Base-by-base conservation (phyloP, 2,329 filamentous ascomycete genomes). In the Pyrenophora tritici-repentis region DNA sequence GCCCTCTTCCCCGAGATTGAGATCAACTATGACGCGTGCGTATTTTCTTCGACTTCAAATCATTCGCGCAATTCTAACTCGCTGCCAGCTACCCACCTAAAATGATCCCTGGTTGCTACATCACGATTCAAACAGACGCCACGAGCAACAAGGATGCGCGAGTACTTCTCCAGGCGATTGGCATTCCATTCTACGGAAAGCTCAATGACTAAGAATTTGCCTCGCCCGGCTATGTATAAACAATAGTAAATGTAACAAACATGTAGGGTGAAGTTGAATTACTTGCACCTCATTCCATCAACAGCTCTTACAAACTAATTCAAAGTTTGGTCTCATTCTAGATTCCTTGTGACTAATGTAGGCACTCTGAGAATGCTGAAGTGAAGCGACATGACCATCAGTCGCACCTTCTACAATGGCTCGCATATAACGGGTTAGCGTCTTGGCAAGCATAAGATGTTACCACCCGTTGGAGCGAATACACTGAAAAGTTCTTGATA, bases 1-100 rank as follows among this genome's bases (percentile, higher is more conserved):
- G 85, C 88, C 42, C 79, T 90, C 59, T 99, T 97, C 77, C 94
- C 94, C 0, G 94, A 99, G 78, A 84, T 99, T 38, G 92, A 97
- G 75, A 85, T 91, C 65, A 97, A 96, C 78, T 96, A 94, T 70
- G 90, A 96, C 76, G 80, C 83, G 91, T 96, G 77, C 82, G 89
- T 83, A 5, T 3, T 36, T 3, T 33, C 7, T 8, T 17, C n/a
- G 4, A 2, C n/a, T 10, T 3, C 16, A 22, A 12, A 6, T 1
- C 2, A 12, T n/a, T 16, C 12, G 8, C 26, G 33, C n/a, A 22
- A 16, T 29, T 16, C 58, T 66, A 31, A 65, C 37, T 16, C 12
- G 6, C 16, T 16, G 26, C 16, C 45, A 86, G 83, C 72, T 86
- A 86, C 62, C 83, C 83, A 3, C 79, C 83, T 4, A 84, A 83